These are phyloP conservation scores for Venturia asperata DNA, from an alignment of 2,329 filamentous ascomycete species.

Conservation along the genomic window DNA sequence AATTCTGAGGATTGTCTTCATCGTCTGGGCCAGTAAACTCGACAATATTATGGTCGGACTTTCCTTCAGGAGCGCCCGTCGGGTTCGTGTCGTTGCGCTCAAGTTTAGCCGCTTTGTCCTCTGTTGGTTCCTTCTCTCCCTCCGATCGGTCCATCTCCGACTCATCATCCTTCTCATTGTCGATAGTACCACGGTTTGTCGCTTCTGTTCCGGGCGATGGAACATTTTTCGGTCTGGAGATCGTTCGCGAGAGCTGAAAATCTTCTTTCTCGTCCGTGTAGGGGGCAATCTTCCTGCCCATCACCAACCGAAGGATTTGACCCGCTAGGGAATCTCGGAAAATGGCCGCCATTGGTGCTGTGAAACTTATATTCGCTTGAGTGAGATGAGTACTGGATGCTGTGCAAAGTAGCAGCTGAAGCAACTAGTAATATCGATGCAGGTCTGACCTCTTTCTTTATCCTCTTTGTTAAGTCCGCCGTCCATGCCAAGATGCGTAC, in stretches of 20 bases:
- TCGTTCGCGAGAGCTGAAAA: conserved; percentile 10
- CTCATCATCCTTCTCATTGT: conserved; percentile 14
- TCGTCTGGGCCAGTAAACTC: conserved; percentile 17
- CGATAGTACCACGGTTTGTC: not conserved
- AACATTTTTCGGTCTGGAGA: not conserved
- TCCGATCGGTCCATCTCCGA: not conserved
- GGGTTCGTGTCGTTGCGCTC: conserved; percentile 9
- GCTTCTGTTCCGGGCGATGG: not conserved
- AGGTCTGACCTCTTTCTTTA: not conserved
- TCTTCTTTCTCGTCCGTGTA: conserved; percentile 19
- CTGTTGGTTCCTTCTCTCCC: not conserved
- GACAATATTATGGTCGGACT: conserved; percentile 15
- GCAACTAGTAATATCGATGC: not conserved
- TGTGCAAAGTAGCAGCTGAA: not conserved
- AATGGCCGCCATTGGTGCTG: conserved; percentile 14
- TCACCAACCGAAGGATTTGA: conserved; percentile 12
- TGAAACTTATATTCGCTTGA: not conserved
- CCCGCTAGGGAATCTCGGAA: conserved; percentile 18
- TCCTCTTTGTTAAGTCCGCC: not conserved
- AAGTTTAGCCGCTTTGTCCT: not conserved
- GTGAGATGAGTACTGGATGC: not conserved
- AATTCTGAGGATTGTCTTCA: conserved; percentile 20
- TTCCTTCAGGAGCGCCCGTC: not conserved
- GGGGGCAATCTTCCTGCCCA: conserved; percentile 18
- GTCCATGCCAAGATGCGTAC: not conserved